phyloP scores from a whole-genome alignment of 495 filamentous ascomycete genomes.

The Penicillium samsonianum region DNA sequence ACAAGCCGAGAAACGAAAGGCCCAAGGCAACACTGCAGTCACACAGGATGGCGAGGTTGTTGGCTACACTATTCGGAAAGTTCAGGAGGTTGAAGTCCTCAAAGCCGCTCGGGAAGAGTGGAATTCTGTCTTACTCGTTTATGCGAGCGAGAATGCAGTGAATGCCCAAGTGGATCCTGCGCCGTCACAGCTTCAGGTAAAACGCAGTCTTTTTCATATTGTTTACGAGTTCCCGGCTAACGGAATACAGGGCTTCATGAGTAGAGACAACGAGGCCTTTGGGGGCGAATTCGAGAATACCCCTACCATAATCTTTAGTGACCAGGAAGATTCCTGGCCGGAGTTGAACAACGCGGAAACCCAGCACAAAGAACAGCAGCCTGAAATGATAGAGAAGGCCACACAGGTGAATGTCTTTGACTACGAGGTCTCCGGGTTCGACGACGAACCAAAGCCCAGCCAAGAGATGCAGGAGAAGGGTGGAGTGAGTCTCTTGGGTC shows the following conservation, averaged over 20 bases:
- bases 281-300: conserved; percentile 41
- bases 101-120: conserved; percentile 54
- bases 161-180: conserved; percentile 31
- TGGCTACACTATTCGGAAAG: conserved; percentile 48
- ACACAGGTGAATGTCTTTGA: conserved; percentile 44
- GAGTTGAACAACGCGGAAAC: background rate
- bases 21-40: conserved; percentile 17
- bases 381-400: conserved; percentile 17
- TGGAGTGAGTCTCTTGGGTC: conserved; percentile 27
- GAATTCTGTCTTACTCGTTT: conserved; percentile 49
- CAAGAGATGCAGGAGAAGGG: conserved; percentile 46
- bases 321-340: conserved; percentile 6
- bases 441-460: conserved; percentile 25
- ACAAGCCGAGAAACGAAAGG: conserved; percentile 33
- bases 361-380: conserved; percentile 5
- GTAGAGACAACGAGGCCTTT: conserved; percentile 50
- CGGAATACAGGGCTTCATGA: conserved; percentile 44
- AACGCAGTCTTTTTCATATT: background rate
- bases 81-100: conserved; percentile 53
- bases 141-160: conserved; percentile 51
- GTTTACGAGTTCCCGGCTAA: conserved; percentile 8
- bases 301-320: conserved; percentile 6
- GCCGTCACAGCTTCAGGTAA: conserved; percentile 46
- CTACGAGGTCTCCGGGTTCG: conserved; percentile 43
- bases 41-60: conserved; percentile 40